phyloP scores from a whole-genome alignment of 257 asterid species.

The Solanum etuberosum region DNA sequence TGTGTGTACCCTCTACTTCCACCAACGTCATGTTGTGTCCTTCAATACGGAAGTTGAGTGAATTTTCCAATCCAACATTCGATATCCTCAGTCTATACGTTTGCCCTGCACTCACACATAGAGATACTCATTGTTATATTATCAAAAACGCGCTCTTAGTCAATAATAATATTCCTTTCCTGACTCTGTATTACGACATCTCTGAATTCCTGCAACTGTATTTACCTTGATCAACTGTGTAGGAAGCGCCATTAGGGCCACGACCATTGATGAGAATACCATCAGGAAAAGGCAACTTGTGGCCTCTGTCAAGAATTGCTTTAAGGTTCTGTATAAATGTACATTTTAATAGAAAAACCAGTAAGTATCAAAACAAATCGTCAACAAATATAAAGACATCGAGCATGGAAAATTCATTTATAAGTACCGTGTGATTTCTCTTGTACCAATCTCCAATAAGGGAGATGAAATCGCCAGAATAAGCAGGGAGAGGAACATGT shows the following conservation, averaged over 20 bases:
- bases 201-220: not conserved
- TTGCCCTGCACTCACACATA: not conserved
- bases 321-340: slow-evolving; percentile 22
- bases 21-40: not conserved
- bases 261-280: slow-evolving; percentile 59
- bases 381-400: not conserved
- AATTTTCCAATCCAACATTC: not conserved
- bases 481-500: slow-evolving; percentile 41
- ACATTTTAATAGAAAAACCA: not conserved
- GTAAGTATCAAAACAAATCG: not conserved
- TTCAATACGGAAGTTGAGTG: not conserved
- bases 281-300: slow-evolving; percentile 47
- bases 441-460: slow-evolving; percentile 66
- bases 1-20: not conserved
- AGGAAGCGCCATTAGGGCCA: slow-evolving; percentile 27
- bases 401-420: not conserved
- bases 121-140: not conserved
- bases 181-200: not conserved
- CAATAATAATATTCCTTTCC: not conserved
- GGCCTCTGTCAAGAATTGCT: slow-evolving; percentile 39
- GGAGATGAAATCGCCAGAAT: slow-evolving; percentile 32
- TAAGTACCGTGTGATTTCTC: slow-evolving; percentile 44
- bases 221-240: slow-evolving; percentile 44
- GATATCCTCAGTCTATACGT: not conserved
- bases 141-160: no score